These are phyloP conservation scores for Schizochytrium sp. DNA, from an alignment of 108 stramenopile genomes.

Conservation along the genomic window DNA sequence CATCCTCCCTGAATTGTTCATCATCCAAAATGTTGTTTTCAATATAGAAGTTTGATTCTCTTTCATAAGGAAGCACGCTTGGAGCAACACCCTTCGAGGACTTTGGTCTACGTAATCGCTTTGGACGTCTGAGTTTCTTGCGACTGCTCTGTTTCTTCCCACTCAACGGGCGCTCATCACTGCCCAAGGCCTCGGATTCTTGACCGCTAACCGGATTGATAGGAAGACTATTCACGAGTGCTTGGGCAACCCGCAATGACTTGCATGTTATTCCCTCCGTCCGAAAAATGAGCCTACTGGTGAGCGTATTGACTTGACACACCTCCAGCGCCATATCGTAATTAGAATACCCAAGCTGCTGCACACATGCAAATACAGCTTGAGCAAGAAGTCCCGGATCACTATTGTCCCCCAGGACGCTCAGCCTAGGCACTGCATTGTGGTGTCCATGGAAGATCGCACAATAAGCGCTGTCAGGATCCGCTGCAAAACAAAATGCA, in stretches of 20 bases:
- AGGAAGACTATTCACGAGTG: not conserved
- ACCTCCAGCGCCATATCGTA: slow-evolving; percentile 21
- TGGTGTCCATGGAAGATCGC: slow-evolving; percentile 11
- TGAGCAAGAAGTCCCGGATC: slow-evolving; percentile 50
- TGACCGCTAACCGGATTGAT: not conserved
- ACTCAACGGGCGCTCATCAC: too few species aligned
- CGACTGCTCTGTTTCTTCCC: not conserved
- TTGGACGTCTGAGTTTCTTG: not conserved
- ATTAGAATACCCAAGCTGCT: slow-evolving; percentile 34
- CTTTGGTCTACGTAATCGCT: not conserved
- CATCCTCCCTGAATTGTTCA: not conserved
- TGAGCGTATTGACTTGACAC: not conserved
- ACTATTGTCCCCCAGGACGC: slow-evolving; percentile 9
- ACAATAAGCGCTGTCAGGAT: not conserved
- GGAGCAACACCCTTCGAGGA: not conserved
- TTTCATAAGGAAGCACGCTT: not conserved
- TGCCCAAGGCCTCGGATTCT: too few species aligned
- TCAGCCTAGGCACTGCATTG: not conserved
- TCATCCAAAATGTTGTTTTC: not conserved
- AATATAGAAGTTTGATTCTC: not conserved
- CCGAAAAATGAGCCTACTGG: not conserved
- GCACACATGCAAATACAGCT: not conserved
- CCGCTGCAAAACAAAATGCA: slow-evolving; percentile 44
- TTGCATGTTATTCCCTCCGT: not conserved
- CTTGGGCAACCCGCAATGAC: not conserved